These are phyloP conservation scores for Fomitopsis schrenkii DNA, from an alignment of 1,284 basidiomycete genomes.

Conservation along the genomic window DNA sequence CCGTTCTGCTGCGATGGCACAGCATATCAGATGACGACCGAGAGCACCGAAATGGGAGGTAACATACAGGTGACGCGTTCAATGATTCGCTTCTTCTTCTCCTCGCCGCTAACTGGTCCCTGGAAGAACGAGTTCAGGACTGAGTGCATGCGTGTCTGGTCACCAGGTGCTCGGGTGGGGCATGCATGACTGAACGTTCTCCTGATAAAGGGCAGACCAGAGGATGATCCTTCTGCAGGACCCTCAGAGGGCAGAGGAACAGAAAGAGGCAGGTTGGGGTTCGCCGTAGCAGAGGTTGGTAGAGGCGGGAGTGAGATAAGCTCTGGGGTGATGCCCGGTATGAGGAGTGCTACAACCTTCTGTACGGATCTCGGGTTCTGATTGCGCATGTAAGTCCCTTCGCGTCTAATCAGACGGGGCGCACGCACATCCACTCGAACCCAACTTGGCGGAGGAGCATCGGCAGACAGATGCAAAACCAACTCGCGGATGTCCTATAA, in stretches of 20 bases:
- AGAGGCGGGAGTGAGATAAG: conserved; percentile 65
- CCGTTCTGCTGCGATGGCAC: conserved; percentile 45
- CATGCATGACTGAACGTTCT: conserved; percentile 87
- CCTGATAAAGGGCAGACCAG: conserved; percentile 67
- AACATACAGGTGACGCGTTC: conserved; percentile 53
- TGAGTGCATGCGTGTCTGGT: conserved; percentile 80
- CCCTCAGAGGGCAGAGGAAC: conserved; percentile 48
- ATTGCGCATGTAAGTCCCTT: not conserved
- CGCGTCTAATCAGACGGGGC: not conserved
- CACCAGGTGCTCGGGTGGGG: conserved; percentile 87
- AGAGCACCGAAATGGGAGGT: not conserved
- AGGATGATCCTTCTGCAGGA: conserved; percentile 27
- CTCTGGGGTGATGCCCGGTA: conserved; percentile 77
- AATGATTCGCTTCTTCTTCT: conserved; percentile 65
- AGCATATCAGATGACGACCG: too few species aligned
- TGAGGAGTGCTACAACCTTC: conserved; percentile 74
- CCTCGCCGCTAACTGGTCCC: conserved; percentile 71
- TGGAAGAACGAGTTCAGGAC: conserved; percentile 80
- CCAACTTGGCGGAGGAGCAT: conserved; percentile 80
- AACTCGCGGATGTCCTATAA: conserved; percentile 82
- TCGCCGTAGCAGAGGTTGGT: conserved; percentile 58
- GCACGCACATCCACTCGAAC: conserved; percentile 72
- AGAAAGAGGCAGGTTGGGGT: conserved; percentile 62
- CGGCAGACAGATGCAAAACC: conserved; percentile 75
- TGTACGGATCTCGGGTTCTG: conserved; percentile 71